Evolutionary conservation across 345 rosid species (phyloP).

Genomic region (Anacardium occidentale): DNA sequence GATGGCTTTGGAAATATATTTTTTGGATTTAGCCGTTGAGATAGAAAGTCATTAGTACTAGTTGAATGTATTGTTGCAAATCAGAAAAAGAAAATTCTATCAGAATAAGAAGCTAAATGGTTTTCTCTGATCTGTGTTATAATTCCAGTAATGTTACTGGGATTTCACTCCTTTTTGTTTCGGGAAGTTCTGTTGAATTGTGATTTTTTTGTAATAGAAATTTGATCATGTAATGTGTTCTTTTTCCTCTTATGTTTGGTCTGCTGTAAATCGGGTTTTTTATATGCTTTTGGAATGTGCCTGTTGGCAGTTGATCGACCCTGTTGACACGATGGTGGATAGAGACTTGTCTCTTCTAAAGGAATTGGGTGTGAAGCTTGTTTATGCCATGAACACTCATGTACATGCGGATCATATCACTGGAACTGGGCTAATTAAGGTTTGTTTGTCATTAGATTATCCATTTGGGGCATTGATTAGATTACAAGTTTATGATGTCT

Average conservation of each 20-base stretch:
- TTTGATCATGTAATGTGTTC: not conserved
- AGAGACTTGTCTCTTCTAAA: constrained; percentile 69
- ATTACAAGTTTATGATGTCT: not conserved
- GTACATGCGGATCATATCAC: constrained; percentile 99
- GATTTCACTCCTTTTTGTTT: not conserved
- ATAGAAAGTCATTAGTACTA: too few relatives aligned
- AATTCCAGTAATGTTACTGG: not conserved
- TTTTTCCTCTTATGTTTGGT: not conserved
- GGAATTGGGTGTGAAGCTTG: constrained; percentile 74
- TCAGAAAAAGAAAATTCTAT: too few relatives aligned
- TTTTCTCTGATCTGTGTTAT: not conserved
- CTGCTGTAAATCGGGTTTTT: not conserved
- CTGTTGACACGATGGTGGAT: constrained; percentile 84
- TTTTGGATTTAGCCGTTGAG: too few relatives aligned
- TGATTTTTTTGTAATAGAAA: not conserved
- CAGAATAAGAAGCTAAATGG: not conserved
- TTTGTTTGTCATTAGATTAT: constrained; percentile 6
- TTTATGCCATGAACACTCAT: constrained; percentile 88
- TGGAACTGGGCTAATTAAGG: constrained; percentile 89
- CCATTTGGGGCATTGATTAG: constrained; percentile 6
- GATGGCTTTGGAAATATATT: too few relatives aligned
- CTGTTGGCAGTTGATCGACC: constrained; percentile 75
- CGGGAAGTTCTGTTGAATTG: not conserved
- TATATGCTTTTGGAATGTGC: not conserved
- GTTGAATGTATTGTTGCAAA: too few relatives aligned